Evolutionary conservation across 495 filamentous ascomycete species (phyloP).

Genomic region (Pyrenopolyporus hunteri): DNA sequence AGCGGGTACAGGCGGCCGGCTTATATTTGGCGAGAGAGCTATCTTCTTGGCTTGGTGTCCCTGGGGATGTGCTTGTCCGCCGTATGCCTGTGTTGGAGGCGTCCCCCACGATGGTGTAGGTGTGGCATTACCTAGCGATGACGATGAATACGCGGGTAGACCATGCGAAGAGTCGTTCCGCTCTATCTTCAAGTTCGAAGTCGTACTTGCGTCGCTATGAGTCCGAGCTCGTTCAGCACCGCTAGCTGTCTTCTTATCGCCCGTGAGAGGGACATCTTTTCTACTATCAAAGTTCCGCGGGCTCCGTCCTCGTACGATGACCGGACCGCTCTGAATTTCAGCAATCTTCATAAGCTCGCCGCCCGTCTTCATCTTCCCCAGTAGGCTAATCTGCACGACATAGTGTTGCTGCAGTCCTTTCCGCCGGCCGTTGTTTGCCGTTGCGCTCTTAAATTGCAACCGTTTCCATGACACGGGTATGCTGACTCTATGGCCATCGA

Average conservation of each 20-base stretch:
- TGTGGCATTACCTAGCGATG: constrained; percentile 39
- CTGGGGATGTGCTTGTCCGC: constrained; percentile 28
- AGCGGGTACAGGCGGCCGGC: constrained; percentile 44
- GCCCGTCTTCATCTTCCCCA: constrained; percentile 65
- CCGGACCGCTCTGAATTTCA: constrained; percentile 67
- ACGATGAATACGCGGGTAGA: constrained; percentile 42
- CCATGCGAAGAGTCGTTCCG: constrained; percentile 42
- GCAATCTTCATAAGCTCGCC: constrained; percentile 63
- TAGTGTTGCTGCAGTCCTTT: constrained; percentile 77
- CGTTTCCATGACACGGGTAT: constrained; percentile 88
- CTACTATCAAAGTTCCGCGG: constrained; percentile 72
- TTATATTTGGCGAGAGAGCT: constrained; percentile 44
- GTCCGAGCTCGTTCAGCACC: constrained; percentile 37
- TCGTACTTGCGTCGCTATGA: constrained; percentile 38
- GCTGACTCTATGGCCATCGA: constrained; percentile 75
- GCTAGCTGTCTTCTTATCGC: constrained; percentile 45
- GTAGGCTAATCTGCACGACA: constrained; percentile 66
- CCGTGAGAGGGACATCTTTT: constrained; percentile 68
- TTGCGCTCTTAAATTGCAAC: constrained; percentile 90
- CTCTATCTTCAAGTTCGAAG: constrained; percentile 43
- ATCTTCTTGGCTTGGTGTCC: constrained; percentile 46
- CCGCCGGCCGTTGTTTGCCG: constrained; percentile 79
- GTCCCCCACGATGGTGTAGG: constrained; percentile 28
- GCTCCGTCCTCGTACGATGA: constrained; percentile 72
- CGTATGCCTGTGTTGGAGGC: constrained; percentile 24